Conservation (phyloP, 2,329 filamentous ascomycete genomes). For the Shiraia sp. region DNA sequence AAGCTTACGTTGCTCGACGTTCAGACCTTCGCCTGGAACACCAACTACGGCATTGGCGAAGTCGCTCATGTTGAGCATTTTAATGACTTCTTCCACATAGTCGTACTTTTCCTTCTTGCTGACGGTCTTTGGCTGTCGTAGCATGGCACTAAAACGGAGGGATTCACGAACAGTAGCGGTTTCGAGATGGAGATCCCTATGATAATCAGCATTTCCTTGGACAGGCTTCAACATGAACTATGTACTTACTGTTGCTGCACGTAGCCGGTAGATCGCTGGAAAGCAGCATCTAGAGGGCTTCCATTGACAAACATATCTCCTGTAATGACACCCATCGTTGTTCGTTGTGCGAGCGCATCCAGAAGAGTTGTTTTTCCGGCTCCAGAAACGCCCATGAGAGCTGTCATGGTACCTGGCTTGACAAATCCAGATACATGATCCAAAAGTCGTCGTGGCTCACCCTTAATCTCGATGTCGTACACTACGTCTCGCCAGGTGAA, state of each 20-base stretch:
- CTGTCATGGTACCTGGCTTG: conserved; percentile 57
- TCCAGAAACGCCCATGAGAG: conserved; percentile 44
- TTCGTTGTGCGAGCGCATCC: conserved; percentile 41
- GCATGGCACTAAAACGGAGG: conserved; percentile 41
- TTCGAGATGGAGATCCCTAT: conserved; percentile 42
- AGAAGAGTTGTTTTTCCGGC: conserved; percentile 46
- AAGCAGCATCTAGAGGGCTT: conserved; percentile 37
- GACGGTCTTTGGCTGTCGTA: conserved; percentile 57
- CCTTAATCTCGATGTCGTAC: conserved; percentile 44
- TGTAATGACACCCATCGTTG: conserved; percentile 43
- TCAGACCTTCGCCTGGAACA: conserved; percentile 64
- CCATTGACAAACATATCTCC: conserved; percentile 47
- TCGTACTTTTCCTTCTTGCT: conserved; percentile 61
- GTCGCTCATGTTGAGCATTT: conserved; percentile 68
- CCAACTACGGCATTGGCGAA: conserved; percentile 70
- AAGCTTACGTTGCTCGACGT: conserved; percentile 71
- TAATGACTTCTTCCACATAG: conserved; percentile 67
- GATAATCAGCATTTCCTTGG: conserved; percentile 3
- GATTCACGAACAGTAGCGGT: conserved; percentile 45
- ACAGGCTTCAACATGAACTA: background rate
- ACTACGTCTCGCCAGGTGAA: conserved; percentile 45
- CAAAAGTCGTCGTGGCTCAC: conserved; percentile 55
- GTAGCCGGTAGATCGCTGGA: conserved; percentile 46
- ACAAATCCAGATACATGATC: conserved; percentile 60
- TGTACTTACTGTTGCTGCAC: conserved; percentile 42